phyloP scores from a whole-genome alignment of 2,329 filamentous ascomycete genomes.

The Claviceps arundinis region DNA sequence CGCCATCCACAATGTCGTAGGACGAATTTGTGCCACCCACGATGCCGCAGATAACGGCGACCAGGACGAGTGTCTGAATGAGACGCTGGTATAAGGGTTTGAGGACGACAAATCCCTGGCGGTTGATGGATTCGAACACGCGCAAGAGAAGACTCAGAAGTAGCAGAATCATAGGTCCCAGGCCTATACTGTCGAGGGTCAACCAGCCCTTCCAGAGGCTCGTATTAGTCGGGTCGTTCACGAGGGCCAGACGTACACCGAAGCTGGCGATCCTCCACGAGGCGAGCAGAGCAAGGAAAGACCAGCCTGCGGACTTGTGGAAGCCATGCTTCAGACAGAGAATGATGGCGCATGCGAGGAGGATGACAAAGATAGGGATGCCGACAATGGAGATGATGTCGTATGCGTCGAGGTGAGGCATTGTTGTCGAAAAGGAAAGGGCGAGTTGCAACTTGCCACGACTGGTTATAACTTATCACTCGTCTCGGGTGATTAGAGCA shows the following conservation, averaged over 20 bases:
- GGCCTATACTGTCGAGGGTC: conserved; percentile 18
- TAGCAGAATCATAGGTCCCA: conserved; percentile 33
- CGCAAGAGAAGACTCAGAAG: conserved; percentile 18
- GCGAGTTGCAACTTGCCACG: background rate
- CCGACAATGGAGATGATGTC: conserved; percentile 21
- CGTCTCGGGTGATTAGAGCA: background rate
- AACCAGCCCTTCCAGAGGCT: conserved; percentile 21
- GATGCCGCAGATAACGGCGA: background rate
- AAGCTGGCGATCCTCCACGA: conserved; percentile 44
- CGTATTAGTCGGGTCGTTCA: conserved; percentile 37
- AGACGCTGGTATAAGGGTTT: conserved; percentile 9
- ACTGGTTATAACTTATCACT: background rate
- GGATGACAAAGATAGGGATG: conserved; percentile 16
- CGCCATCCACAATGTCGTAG: conserved; percentile 11
- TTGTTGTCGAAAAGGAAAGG: conserved; percentile 1
- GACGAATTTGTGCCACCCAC: background rate
- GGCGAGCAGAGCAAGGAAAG: conserved; percentile 39
- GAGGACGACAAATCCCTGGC: conserved; percentile 18
- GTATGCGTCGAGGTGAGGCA: conserved; percentile 14
- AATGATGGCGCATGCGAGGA: conserved; percentile 16
- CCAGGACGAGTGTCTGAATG: background rate
- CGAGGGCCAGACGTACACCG: conserved; percentile 25
- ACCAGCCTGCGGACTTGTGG: background rate
- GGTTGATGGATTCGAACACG: conserved; percentile 34
- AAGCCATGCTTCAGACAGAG: conserved; percentile 31